phyloP scores from a whole-genome alignment of 2,329 filamentous ascomycete species.

The Didymella glomerata region DNA sequence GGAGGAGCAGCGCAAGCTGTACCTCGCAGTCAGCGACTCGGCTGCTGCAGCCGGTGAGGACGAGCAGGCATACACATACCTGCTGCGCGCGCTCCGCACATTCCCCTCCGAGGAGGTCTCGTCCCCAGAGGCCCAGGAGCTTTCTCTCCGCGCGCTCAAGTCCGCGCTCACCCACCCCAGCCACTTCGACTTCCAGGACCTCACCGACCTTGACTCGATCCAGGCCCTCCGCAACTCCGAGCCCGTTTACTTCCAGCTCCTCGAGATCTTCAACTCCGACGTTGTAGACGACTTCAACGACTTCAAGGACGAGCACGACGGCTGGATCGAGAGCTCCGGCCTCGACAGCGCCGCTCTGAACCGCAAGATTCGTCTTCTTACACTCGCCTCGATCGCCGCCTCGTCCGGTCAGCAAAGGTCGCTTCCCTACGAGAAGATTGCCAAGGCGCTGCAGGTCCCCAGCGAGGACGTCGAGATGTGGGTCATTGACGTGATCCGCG shows the following conservation, averaged over 20 bases:
- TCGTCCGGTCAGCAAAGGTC: slow-evolving; percentile 79
- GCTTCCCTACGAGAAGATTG: slow-evolving; percentile 86
- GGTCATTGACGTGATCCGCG: slow-evolving; percentile 98
- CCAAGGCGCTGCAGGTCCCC: slow-evolving; percentile 83
- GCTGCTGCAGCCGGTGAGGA: slow-evolving; percentile 80
- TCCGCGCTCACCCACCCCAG: slow-evolving; percentile 70
- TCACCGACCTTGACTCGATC: slow-evolving; percentile 76
- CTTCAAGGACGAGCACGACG: slow-evolving; percentile 90
- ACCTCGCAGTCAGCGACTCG: slow-evolving; percentile 80
- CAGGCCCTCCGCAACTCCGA: slow-evolving; percentile 88
- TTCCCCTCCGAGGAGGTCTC: slow-evolving; percentile 69
- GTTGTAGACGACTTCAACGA: slow-evolving; percentile 95
- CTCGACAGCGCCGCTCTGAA: slow-evolving; percentile 77
- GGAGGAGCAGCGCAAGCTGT: slow-evolving; percentile 85
- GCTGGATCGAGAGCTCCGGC: slow-evolving; percentile 80
- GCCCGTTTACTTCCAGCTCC: slow-evolving; percentile 84
- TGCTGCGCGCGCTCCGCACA: slow-evolving; percentile 77
- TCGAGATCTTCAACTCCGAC: slow-evolving; percentile 95
- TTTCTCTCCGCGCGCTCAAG: slow-evolving; percentile 71
- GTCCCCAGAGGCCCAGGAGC: slow-evolving; percentile 63
- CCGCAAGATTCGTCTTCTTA: slow-evolving; percentile 96
- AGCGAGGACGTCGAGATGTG: slow-evolving; percentile 91
- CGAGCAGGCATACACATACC: slow-evolving; percentile 78
- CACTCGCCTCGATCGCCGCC: slow-evolving; percentile 87
- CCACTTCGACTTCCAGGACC: slow-evolving; percentile 77